Evolutionary conservation across 2,329 filamentous ascomycete species (phyloP).

Genomic region (Fonsecaea pedrosoi): DNA sequence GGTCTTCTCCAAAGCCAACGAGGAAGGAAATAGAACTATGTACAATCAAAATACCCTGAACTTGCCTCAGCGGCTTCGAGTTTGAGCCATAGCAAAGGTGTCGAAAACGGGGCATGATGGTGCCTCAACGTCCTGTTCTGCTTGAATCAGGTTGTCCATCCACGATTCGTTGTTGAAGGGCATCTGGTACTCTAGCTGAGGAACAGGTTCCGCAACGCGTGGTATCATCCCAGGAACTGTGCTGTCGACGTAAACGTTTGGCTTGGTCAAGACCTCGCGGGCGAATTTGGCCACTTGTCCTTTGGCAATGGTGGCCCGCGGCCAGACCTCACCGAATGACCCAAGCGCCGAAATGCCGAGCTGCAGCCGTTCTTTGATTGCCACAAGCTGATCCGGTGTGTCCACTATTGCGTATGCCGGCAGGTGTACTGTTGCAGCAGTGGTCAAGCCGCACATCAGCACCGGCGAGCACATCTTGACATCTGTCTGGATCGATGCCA

Average conservation of each 20-base stretch:
- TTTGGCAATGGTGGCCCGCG: slow-evolving; percentile 42
- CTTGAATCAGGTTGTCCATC: slow-evolving; percentile 35
- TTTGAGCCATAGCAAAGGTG: slow-evolving; percentile 19
- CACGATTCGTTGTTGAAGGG: slow-evolving; percentile 35
- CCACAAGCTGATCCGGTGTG: slow-evolving; percentile 40
- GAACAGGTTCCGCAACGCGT: slow-evolving; percentile 17
- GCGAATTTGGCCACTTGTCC: slow-evolving; percentile 41
- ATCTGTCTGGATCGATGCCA: slow-evolving; percentile 66
- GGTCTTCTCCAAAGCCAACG: background rate
- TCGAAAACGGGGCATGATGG: slow-evolving; percentile 22
- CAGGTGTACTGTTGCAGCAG: slow-evolving; percentile 81
- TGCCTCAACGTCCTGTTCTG: slow-evolving; percentile 17
- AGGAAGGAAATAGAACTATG: background rate
- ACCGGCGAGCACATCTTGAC: slow-evolving; percentile 79
- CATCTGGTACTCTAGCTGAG: slow-evolving; percentile 30
- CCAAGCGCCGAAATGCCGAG: slow-evolving; percentile 43
- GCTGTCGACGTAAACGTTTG: slow-evolving; percentile 28
- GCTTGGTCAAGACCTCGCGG: slow-evolving; percentile 35
- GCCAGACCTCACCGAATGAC: slow-evolving; percentile 44
- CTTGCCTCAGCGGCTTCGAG: background rate
- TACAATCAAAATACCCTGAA: background rate
- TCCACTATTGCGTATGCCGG: slow-evolving; percentile 73
- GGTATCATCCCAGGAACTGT: slow-evolving; percentile 24
- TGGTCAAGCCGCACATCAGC: slow-evolving; percentile 79
- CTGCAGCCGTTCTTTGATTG: slow-evolving; percentile 44